These are phyloP conservation scores for Schoenoplectus tabernaemontani DNA, from an alignment of 202 grass and related monocot species.

Conservation along the genomic window DNA sequence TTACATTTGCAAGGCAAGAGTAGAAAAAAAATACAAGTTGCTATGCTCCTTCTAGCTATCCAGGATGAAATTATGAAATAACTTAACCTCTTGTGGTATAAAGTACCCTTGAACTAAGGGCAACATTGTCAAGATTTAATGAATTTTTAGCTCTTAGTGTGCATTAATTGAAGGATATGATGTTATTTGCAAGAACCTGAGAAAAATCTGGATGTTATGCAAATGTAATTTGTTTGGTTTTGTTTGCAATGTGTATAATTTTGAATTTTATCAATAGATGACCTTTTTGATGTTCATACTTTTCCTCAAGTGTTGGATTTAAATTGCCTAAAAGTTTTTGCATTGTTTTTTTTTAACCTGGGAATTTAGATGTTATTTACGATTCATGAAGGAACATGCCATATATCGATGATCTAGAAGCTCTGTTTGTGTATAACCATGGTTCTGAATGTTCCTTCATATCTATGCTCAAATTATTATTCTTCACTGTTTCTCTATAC, in stretches of 20 bases:
- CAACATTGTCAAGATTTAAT: neutral
- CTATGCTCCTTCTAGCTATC: neutral
- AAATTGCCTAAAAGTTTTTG: too few relatives aligned
- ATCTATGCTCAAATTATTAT: neutral
- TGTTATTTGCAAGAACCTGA: neutral
- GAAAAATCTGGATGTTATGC: neutral
- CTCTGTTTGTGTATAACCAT: neutral
- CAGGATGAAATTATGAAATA: neutral
- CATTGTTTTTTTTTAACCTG: too few relatives aligned
- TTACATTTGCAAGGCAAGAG: slow-evolving; percentile 1
- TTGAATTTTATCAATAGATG: neutral
- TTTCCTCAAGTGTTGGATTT: neutral
- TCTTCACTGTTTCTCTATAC: neutral
- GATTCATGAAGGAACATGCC: too few relatives aligned
- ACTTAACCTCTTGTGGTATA: neutral
- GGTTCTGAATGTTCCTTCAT: neutral
- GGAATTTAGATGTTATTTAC: too few relatives aligned
- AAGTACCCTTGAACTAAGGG: neutral
- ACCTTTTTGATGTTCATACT: neutral
- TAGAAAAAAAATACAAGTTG: neutral
- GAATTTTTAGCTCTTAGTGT: neutral
- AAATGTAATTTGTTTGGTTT: neutral
- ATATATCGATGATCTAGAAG: neutral
- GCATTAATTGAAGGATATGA: neutral
- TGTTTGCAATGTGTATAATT: neutral